These are phyloP conservation scores for Ophiocordyceps polyrhachis-furcata DNA, from an alignment of 2,329 filamentous ascomycete genomes.

Conservation along the genomic window DNA sequence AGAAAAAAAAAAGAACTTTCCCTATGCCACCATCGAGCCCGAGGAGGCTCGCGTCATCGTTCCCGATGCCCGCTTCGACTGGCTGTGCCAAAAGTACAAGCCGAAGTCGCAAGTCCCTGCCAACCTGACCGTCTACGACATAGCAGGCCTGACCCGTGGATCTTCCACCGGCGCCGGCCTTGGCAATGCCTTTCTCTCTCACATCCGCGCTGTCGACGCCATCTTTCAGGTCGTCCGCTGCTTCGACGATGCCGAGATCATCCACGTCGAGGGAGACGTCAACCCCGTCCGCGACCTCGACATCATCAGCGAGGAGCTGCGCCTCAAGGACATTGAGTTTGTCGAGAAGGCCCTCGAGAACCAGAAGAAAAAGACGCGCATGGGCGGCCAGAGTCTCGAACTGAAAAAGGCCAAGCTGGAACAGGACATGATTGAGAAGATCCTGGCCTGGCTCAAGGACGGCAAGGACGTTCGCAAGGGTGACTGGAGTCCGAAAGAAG, in stretches of 20 bases:
- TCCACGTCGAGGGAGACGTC: slow-evolving; percentile 97
- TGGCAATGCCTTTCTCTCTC: slow-evolving; percentile 93
- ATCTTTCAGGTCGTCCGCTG: slow-evolving; percentile 95
- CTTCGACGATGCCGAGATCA: slow-evolving; percentile 98
- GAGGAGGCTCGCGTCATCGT: slow-evolving; percentile 97
- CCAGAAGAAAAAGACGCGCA: slow-evolving; percentile 82
- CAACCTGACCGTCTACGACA: slow-evolving; percentile 96
- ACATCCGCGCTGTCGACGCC: slow-evolving; percentile 94
- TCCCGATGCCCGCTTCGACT: slow-evolving; percentile 89
- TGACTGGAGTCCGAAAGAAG: slow-evolving; percentile 85
- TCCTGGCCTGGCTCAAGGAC: slow-evolving; percentile 63
- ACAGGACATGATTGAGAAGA: slow-evolving; percentile 80
- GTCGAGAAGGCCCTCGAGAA: slow-evolving; percentile 86
- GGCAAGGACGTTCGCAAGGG: slow-evolving; percentile 91
- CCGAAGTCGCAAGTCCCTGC: slow-evolving; percentile 95
- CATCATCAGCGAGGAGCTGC: slow-evolving; percentile 92
- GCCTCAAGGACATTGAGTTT: slow-evolving; percentile 98
- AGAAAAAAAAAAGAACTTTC: slow-evolving; percentile 54
- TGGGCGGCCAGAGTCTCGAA: slow-evolving; percentile 88
- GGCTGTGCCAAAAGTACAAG: slow-evolving; percentile 90
- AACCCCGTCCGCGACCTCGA: slow-evolving; percentile 85
- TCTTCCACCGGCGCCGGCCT: slow-evolving; percentile 95
- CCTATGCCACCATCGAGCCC: slow-evolving; percentile 96
- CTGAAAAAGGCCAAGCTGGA: slow-evolving; percentile 96
- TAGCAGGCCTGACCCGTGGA: slow-evolving; percentile 86